Percentiles rank a stretch among this genome's conserved stretches.
Evolutionary conservation across 129 eudicot species (phyloP).

Genomic region (Artemisia argyi): DNA sequence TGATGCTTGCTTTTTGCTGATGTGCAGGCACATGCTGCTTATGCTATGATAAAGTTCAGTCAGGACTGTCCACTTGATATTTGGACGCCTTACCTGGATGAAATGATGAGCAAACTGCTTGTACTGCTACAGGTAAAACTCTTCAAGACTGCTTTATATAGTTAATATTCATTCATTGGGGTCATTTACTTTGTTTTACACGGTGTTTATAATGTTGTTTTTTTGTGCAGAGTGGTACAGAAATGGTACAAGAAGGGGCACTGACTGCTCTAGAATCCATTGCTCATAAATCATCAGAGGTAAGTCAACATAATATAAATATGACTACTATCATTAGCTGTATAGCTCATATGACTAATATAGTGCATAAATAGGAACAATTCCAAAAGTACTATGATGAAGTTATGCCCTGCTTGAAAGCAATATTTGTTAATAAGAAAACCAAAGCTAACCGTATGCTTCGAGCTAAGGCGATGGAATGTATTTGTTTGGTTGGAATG

Average conservation of each 20-base stretch:
- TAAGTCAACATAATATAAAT: constrained; percentile 19
- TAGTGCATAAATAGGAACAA: constrained; percentile 63
- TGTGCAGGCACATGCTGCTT: constrained; percentile 95
- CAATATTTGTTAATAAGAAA: constrained; percentile 84
- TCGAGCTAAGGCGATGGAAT: constrained; percentile 98
- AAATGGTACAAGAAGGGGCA: constrained; percentile 99
- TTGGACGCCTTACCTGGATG: constrained; percentile 92
- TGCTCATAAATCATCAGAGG: constrained; percentile 93
- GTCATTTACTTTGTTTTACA: background rate
- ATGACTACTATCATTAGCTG: background rate
- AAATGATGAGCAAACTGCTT: constrained; percentile 90
- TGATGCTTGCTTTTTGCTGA: background rate
- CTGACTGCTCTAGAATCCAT: constrained; percentile 96
- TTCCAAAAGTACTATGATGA: constrained; percentile 98
- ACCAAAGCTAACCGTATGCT: constrained; percentile 99
- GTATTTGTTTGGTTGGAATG: constrained; percentile 98
- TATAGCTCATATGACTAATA: constrained; percentile 8
- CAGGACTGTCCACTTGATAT: constrained; percentile 98
- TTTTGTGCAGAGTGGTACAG: constrained; percentile 75
- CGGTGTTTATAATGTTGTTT: background rate
- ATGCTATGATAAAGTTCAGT: constrained; percentile 91
- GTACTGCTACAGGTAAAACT: constrained; percentile 77
- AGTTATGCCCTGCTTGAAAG: constrained; percentile 96
- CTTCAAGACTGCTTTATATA: background rate
- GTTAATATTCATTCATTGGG: no score